A percentile compares a stretch with the other conserved stretches of the same genome.
Conservation (phyloP, 208 protist species). For the Crithidia brevicula region DNA sequence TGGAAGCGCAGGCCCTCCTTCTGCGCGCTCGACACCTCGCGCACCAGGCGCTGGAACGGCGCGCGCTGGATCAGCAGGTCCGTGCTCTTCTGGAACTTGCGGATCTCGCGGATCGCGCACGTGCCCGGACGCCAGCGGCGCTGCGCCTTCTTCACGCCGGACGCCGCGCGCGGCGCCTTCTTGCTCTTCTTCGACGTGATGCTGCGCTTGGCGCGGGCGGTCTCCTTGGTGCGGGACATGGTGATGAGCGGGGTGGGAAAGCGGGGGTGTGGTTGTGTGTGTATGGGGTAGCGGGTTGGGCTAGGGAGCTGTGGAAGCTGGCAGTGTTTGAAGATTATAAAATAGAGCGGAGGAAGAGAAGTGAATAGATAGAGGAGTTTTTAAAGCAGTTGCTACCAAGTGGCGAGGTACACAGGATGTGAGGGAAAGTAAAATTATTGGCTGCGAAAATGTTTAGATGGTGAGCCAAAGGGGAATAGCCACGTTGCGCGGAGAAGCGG, state of each 20-base stretch:
- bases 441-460: too few species aligned
- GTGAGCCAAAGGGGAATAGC: too few species aligned
- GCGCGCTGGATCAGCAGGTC: constrained; percentile 90
- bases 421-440: too few species aligned
- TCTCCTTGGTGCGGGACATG: background rate
- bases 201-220: background rate
- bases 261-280: constrained; percentile 1
- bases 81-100: constrained; percentile 83
- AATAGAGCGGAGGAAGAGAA: background rate
- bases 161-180: constrained; percentile 94
- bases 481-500: too few species aligned
- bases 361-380: too few species aligned
- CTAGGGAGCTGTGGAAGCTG: constrained; percentile 10
- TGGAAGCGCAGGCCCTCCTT: constrained; percentile 91
- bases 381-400: too few species aligned
- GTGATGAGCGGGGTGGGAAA: background rate
- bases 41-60: constrained; percentile 90
- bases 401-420: too few species aligned
- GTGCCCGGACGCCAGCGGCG: constrained; percentile 96
- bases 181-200: constrained; percentile 93
- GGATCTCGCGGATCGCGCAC: constrained; percentile 98
- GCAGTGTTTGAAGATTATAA: too few species aligned
- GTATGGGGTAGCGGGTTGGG: background rate
- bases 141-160: constrained; percentile 98
- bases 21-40: constrained; percentile 79